Conservation (phyloP, 805 yeast species). For the Yamadazyma phyllophila region DNA sequence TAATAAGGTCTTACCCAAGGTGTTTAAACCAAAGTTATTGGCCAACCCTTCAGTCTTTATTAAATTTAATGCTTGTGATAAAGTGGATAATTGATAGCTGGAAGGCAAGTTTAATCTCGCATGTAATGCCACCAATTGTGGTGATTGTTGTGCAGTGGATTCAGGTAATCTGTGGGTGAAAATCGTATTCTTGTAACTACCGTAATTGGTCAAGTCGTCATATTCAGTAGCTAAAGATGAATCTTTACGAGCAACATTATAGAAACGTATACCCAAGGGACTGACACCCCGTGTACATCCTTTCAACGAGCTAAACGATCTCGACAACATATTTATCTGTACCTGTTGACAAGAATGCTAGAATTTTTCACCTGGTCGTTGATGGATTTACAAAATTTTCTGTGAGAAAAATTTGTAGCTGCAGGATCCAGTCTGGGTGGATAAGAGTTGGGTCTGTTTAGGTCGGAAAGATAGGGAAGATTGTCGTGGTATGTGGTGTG, state of each 20-base stretch:
- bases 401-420: slow-evolving; percentile 1
- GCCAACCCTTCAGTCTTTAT: slow-evolving; percentile 46
- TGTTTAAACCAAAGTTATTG: slow-evolving; percentile 74
- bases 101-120: slow-evolving; percentile 67
- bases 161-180: slow-evolving; percentile 47
- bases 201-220: slow-evolving; percentile 35
- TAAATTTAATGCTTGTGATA: slow-evolving; percentile 80
- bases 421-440: too few relatives aligned
- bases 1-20: slow-evolving; percentile 78
- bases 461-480: too few relatives aligned
- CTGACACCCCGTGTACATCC: not conserved
- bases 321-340: slow-evolving; percentile 4
- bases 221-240: slow-evolving; percentile 28
- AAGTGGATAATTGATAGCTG: slow-evolving; percentile 55
- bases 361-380: slow-evolving; percentile 8
- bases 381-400: slow-evolving; percentile 1
- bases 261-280: slow-evolving; percentile 9
- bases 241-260: slow-evolving; percentile 24
- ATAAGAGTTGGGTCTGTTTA: too few relatives aligned
- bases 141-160: slow-evolving; percentile 52
- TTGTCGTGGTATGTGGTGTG: too few relatives aligned
- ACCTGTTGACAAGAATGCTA: not conserved
- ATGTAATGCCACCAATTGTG: slow-evolving; percentile 77
- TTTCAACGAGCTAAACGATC: slow-evolving; percentile 3
- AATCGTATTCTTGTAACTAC: slow-evolving; percentile 38